phyloP scores from a whole-genome alignment of 139 green algal species.

The Chlamydomonas incerta region DNA sequence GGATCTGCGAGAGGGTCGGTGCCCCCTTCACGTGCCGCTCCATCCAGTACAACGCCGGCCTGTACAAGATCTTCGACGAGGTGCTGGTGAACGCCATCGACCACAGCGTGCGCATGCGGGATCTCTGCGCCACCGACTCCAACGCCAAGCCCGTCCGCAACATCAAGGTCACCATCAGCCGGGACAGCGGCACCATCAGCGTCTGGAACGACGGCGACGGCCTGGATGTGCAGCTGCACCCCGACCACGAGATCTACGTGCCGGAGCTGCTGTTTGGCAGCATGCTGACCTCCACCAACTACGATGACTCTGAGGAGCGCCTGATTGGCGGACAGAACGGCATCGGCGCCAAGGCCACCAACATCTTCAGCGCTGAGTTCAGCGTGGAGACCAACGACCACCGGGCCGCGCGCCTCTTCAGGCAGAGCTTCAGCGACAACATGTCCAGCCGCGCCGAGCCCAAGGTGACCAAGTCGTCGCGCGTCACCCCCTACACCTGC shows the following conservation, averaged over 20 bases:
- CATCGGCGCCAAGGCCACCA: conserved; percentile 45
- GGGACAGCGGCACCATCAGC: conserved; percentile 8
- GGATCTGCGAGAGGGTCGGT: not conserved
- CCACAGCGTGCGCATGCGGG: conserved; percentile 71
- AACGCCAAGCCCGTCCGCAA: conserved; percentile 32
- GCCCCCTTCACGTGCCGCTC: not conserved
- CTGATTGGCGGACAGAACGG: conserved; percentile 29
- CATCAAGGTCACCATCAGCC: conserved; percentile 48
- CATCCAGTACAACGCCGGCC: conserved; percentile 61
- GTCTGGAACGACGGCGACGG: conserved; percentile 75
- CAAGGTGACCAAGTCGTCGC: too few relatives aligned
- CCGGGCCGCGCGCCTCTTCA: not conserved
- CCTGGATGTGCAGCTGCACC: conserved; percentile 55
- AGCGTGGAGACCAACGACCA: conserved; percentile 36
- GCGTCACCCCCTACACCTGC: conserved; percentile 32
- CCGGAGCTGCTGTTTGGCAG: conserved; percentile 80
- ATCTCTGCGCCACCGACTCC: not conserved
- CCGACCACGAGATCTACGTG: conserved; percentile 61
- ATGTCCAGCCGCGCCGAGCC: conserved; percentile 68
- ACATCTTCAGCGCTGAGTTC: conserved; percentile 55
- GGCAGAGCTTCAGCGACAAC: conserved; percentile 52
- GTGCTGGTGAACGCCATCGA: conserved; percentile 77
- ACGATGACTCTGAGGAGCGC: conserved; percentile 75
- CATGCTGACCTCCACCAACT: conserved; percentile 76
- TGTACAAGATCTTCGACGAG: conserved; percentile 82